A percentile compares a stretch with the other conserved stretches of the same genome.
Evolutionary conservation across 148 eudicot species (phyloP).

Genomic region (Limonium bicolor): DNA sequence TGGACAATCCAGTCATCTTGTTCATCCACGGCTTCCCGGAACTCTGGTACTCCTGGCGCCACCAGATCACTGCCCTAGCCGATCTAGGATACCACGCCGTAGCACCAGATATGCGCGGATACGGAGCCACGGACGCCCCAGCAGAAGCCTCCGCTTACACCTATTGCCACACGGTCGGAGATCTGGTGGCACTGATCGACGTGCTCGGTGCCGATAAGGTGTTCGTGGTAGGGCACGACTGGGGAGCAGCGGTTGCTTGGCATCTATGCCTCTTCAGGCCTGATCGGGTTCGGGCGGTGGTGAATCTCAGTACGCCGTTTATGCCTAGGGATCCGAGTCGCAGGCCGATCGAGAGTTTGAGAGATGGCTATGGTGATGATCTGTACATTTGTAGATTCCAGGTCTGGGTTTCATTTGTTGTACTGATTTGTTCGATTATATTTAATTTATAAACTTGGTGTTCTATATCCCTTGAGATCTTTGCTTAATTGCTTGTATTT

Average conservation of each 20-base stretch:
- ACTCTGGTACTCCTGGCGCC: conserved; percentile 63
- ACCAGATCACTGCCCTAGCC: conserved; percentile 39
- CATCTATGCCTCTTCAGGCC: conserved; percentile 16
- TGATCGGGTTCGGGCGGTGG: conserved; percentile 17
- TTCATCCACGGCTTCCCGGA: conserved; percentile 60
- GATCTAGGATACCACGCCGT: conserved; percentile 35
- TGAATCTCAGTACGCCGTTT: conserved; percentile 11
- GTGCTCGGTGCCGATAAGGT: conserved; percentile 22
- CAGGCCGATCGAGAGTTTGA: conserved; percentile 1
- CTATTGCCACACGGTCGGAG: conserved; percentile 35
- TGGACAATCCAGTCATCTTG: conserved; percentile 27
- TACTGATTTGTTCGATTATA: no score
- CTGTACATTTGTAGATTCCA: conserved; percentile 16
- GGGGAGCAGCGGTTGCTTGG: conserved; percentile 25
- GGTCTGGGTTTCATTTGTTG: no score
- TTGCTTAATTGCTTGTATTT: no score
- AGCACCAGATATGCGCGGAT: conserved; percentile 64
- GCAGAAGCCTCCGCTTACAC: conserved; percentile 26
- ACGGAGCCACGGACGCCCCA: conserved; percentile 43
- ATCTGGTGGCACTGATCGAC: conserved; percentile 37
- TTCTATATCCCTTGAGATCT: no score
- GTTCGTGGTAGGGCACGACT: conserved; percentile 36
- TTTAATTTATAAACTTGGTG: no score
- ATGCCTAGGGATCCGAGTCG: conserved; percentile 4
- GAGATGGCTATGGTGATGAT: conserved; percentile 12